phyloP scores from a whole-genome alignment of 2,329 filamentous ascomycete genomes.

The Leptographium galeiforme region DNA sequence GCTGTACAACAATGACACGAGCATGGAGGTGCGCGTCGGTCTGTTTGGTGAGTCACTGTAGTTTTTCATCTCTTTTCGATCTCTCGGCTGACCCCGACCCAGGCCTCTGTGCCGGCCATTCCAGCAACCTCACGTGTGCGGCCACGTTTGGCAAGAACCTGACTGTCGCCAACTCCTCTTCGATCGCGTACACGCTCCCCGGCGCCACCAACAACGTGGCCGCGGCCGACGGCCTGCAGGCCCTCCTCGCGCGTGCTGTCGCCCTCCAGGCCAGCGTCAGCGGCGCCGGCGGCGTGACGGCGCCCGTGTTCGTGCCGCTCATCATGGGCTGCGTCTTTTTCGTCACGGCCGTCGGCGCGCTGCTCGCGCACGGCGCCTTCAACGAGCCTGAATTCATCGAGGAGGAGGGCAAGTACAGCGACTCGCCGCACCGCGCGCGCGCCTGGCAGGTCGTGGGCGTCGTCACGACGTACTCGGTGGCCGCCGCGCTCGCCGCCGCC shows the following conservation, averaged over 20 bases:
- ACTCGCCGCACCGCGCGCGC: not conserved
- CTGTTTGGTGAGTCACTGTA: slow-evolving; percentile 7
- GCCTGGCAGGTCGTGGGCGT: slow-evolving; percentile 4
- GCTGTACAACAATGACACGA: slow-evolving; percentile 9
- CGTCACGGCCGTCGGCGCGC: slow-evolving; percentile 5
- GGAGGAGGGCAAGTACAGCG: not conserved
- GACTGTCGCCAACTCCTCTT: not conserved
- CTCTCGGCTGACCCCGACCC: not conserved
- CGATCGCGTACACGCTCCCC: slow-evolving; percentile 5
- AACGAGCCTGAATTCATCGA: not conserved
- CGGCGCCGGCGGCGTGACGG: slow-evolving; percentile 7
- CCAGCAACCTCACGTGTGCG: slow-evolving; percentile 8
- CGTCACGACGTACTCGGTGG: slow-evolving; percentile 8
- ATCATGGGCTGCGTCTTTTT: slow-evolving; percentile 8
- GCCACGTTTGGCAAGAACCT: slow-evolving; percentile 7
- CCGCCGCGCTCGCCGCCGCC: slow-evolving; percentile 7
- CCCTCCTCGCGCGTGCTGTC: slow-evolving; percentile 7
- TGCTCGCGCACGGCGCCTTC: slow-evolving; percentile 1
- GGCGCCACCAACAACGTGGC: slow-evolving; percentile 3
- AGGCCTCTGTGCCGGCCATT: slow-evolving; percentile 9
- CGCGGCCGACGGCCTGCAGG: slow-evolving; percentile 6
- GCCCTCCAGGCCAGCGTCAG: slow-evolving; percentile 7
- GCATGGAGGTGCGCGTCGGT: slow-evolving; percentile 11
- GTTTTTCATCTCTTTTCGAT: not conserved
- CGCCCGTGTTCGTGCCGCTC: slow-evolving; percentile 8